Evolutionary conservation across 139 green algal species (phyloP).

Genomic region (Trebouxia sp.): DNA sequence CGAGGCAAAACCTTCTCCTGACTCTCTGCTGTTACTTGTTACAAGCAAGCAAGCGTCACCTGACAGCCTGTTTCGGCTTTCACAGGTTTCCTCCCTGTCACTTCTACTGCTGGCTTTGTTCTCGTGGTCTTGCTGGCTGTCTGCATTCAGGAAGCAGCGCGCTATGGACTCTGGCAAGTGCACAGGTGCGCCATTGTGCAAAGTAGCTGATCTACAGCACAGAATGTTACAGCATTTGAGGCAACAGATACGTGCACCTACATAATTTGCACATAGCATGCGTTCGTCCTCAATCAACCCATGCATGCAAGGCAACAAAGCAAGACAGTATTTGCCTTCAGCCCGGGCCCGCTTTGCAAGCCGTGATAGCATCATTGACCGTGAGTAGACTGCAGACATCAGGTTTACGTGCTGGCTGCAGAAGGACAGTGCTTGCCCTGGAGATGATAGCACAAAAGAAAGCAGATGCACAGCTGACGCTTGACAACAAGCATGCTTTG

Average conservation of each 20-base stretch:
- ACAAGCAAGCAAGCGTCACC: not conserved
- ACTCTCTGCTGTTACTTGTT: not conserved
- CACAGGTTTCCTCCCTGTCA: slow-evolving; percentile 49
- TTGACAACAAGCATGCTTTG: slow-evolving; percentile 40
- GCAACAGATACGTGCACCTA: too few relatives aligned
- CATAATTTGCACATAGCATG: too few relatives aligned
- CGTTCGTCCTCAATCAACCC: too few relatives aligned
- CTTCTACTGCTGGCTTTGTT: slow-evolving; percentile 12
- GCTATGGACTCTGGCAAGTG: slow-evolving; percentile 38
- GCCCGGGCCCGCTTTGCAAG: too few relatives aligned
- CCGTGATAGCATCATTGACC: too few relatives aligned
- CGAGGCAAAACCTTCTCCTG: slow-evolving; percentile 27
- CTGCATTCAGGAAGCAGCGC: slow-evolving; percentile 44
- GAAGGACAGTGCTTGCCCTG: slow-evolving; percentile 28
- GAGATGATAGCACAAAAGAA: slow-evolving; percentile 33
- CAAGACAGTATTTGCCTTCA: too few relatives aligned
- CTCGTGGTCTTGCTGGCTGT: slow-evolving; percentile 44
- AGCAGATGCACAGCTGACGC: slow-evolving; percentile 20
- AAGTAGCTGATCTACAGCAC: not conserved
- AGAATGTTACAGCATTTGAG: not conserved
- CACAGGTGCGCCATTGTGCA: slow-evolving; percentile 34
- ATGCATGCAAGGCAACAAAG: too few relatives aligned
- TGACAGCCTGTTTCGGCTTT: too few relatives aligned
- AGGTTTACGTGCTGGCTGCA: slow-evolving; percentile 1
- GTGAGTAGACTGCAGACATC: too few relatives aligned